Evolutionary conservation across 2,329 filamentous ascomycete species (phyloP).

Genomic region (Penicillium sp.): DNA sequence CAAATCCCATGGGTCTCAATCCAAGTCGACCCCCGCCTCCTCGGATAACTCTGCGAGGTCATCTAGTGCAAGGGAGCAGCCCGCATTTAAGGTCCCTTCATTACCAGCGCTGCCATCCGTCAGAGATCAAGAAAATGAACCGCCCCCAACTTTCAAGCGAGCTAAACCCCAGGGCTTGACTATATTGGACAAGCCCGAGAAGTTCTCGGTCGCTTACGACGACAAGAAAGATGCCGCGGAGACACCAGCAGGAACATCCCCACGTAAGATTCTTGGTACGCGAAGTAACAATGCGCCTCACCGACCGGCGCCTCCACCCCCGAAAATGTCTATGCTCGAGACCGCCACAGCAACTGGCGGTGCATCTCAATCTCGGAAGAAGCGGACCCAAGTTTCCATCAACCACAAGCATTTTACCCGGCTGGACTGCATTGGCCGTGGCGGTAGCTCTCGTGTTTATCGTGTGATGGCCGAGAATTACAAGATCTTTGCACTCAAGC

Average conservation of each 20-base stretch:
- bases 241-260: slow-evolving; percentile 44
- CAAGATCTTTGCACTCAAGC: slow-evolving; percentile 89
- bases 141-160: slow-evolving; percentile 63
- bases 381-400: slow-evolving; percentile 76
- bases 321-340: slow-evolving; percentile 96
- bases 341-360: slow-evolving; percentile 80
- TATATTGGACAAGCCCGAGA: slow-evolving; percentile 55
- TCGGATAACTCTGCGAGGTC: slow-evolving; percentile 39
- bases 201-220: slow-evolving; percentile 49
- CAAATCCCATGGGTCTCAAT: slow-evolving; percentile 32
- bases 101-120: slow-evolving; percentile 56
- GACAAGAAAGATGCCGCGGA: slow-evolving; percentile 43
- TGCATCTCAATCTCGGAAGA: slow-evolving; percentile 69
- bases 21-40: slow-evolving; percentile 43
- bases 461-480: slow-evolving; percentile 96
- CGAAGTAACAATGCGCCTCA: slow-evolving; percentile 68
- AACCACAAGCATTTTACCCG: slow-evolving; percentile 90
- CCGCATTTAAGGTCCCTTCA: slow-evolving; percentile 57
- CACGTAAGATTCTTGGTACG: slow-evolving; percentile 47
- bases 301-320: slow-evolving; percentile 73
- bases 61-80: slow-evolving; percentile 43
- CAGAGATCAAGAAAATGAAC: slow-evolving; percentile 82
- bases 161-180: slow-evolving; percentile 54
- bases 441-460: slow-evolving; percentile 91
- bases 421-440: slow-evolving; percentile 83